Percentiles rank a stretch among this genome's conserved stretches.
These are phyloP conservation scores for Brassica balearica DNA, from an alignment of 441 rosid genomes.

Conservation along the genomic window DNA sequence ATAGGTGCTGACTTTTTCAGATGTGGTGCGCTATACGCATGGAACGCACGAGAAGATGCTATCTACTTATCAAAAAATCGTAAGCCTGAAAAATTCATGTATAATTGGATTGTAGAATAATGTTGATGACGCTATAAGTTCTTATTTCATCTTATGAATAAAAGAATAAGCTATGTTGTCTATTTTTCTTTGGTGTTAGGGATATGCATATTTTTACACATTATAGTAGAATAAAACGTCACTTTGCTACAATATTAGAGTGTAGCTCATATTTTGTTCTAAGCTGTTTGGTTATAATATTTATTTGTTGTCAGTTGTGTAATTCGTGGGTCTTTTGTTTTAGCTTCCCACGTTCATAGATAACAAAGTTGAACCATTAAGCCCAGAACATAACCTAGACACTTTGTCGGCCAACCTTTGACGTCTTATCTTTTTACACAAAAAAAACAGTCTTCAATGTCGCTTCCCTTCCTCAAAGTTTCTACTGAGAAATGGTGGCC, in stretches of 20 bases:
- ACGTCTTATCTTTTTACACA: background rate
- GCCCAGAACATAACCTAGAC: background rate
- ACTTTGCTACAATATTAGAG: background rate
- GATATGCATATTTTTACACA: background rate
- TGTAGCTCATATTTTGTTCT: background rate
- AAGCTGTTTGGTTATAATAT: background rate
- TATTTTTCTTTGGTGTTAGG: background rate
- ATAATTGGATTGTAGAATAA: slow-evolving; percentile 16
- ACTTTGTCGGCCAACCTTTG: background rate
- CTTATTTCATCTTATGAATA: background rate
- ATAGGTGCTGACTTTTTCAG: slow-evolving; percentile 4
- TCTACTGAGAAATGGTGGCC: no score
- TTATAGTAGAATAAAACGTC: background rate
- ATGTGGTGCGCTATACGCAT: slow-evolving; percentile 11
- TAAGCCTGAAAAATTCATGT: slow-evolving; percentile 4
- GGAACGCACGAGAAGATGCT: slow-evolving; percentile 26
- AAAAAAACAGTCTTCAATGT: no score
- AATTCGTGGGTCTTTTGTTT: background rate
- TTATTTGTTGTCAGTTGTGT: background rate
- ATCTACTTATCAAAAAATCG: slow-evolving; percentile 8
- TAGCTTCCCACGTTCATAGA: background rate
- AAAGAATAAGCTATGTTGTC: background rate
- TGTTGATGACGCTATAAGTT: background rate
- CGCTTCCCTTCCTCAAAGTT: no score
- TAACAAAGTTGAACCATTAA: background rate